Conservation (phyloP, 192 early-diverging fungal species). For the Diversispora eburnea region DNA sequence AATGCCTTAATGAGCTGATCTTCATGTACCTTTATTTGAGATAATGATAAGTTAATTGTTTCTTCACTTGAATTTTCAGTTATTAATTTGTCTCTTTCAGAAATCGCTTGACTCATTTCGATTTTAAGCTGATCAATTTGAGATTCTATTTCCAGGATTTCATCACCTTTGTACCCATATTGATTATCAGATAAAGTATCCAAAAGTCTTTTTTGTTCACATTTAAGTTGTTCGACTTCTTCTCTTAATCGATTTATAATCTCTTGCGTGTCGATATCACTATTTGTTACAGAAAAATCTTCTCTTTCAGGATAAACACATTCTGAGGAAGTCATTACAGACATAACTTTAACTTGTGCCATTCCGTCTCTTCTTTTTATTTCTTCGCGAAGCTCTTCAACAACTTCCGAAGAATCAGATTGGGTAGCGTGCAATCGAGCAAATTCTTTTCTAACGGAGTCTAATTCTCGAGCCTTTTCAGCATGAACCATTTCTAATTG, state of each 20-base stretch:
- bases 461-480: conserved; percentile 8
- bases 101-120: background rate
- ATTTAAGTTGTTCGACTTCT: conserved; percentile 25
- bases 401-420: conserved; percentile 11
- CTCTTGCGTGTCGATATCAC: conserved; percentile 14
- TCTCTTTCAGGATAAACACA: background rate
- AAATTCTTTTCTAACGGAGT: conserved; percentile 20
- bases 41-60: background rate
- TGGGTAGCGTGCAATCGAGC: background rate
- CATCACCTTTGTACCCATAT: background rate
- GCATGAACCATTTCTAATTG: conserved; percentile 12
- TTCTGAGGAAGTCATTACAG: background rate
- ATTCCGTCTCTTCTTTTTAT: conserved; percentile 20
- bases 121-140: background rate
- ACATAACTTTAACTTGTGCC: conserved; percentile 22
- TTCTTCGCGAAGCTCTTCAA: conserved; percentile 27
- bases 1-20: conserved; percentile 6
- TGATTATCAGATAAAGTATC: background rate
- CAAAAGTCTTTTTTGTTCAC: conserved; percentile 7
- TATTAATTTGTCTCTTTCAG: background rate
- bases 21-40: conserved; percentile 18
- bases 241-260: conserved; percentile 12
- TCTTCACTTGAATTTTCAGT: background rate
- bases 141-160: conserved; percentile 1
- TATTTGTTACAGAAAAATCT: background rate